A percentile compares a stretch with the other conserved stretches of the same genome.
Evolutionary conservation across 495 filamentous ascomycete species (phyloP).

Genomic region (Neurospora sp.): DNA sequence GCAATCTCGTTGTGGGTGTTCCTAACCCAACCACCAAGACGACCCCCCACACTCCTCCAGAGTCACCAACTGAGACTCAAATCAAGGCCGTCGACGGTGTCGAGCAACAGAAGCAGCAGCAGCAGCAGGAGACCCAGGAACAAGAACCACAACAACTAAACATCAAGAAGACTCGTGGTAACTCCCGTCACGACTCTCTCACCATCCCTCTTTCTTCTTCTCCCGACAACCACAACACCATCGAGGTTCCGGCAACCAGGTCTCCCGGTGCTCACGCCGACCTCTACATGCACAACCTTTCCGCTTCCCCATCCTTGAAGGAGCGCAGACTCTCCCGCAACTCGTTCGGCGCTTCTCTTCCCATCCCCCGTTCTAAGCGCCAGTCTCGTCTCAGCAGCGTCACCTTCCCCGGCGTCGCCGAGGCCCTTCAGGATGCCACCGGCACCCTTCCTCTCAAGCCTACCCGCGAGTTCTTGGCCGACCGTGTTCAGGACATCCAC

Average conservation of each 20-base stretch:
- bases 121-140: background rate
- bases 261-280: slow-evolving; percentile 60
- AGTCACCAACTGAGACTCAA: background rate
- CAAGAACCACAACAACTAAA: background rate
- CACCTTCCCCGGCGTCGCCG: slow-evolving; percentile 30
- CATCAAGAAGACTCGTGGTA: background rate
- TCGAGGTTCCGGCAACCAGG: slow-evolving; percentile 63
- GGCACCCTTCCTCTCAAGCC: slow-evolving; percentile 40
- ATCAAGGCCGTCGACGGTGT: background rate
- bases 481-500: slow-evolving; percentile 62
- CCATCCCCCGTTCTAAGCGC: slow-evolving; percentile 63
- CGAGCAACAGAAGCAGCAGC: background rate
- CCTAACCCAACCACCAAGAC: background rate
- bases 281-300: slow-evolving; percentile 65
- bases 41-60: background rate
- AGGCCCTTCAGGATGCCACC: slow-evolving; percentile 21
- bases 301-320: slow-evolving; percentile 53
- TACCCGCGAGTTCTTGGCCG: slow-evolving; percentile 59
- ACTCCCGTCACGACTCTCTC: slow-evolving; percentile 6
- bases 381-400: slow-evolving; percentile 53
- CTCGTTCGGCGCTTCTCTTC: slow-evolving; percentile 68
- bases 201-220: slow-evolving; percentile 15
- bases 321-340: slow-evolving; percentile 62
- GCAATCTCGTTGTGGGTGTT: background rate
- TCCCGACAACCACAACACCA: slow-evolving; percentile 29